Evolutionary conservation across 805 yeast genomes (phyloP), one percentile per base, ranked within the genome.

Genomic region (Monosporozyma unispora): DNA sequence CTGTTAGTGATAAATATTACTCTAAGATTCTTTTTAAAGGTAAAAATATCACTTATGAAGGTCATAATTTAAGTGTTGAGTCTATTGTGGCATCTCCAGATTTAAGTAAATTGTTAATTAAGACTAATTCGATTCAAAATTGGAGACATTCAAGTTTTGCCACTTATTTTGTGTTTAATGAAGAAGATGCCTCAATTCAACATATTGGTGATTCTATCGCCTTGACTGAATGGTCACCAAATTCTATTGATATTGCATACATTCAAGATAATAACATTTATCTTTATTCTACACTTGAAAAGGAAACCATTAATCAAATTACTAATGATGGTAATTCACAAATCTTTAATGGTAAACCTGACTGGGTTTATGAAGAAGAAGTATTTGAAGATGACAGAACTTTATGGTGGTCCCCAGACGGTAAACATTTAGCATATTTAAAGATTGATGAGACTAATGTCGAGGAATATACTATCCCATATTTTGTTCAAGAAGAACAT

Each of bases 361-460:
- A 88, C 61, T 88, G 96, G 96, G 95, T 87, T 7, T 88, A 88
- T 57, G 96, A 89, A 61, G 96, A 88, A 57, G 96, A 88, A 65
- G 93, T 88, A 0, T 75, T 85, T 48, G 80, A 78, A 33, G 75
- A 78, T 22, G 88, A 82, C 57, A 67, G 74, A 21, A 87, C 90
- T 0, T 56, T 87, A 45, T 88, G 95, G 95, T 89, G 96, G 96
- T 83, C 95, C 4, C 87, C 87, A 8, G 66, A 72, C 40, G 89
- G 91, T 11, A 69, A 75, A n/a, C 75, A 72, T 57, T 61, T 89
- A 42, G 76, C 88, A 0, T 83, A 78, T 53, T 65, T 85, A 56
- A 74, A 80, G 50, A 78, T 85, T 35, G 82, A 88, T 63, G 96
- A 89, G 57, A 76, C 91, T 1, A 60, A 66, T 4, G 96, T 88